Evolutionary conservation across 208 protist genomes (phyloP), one percentile per base, ranked within the genome.

Genomic region (Lotmaria passim): DNA sequence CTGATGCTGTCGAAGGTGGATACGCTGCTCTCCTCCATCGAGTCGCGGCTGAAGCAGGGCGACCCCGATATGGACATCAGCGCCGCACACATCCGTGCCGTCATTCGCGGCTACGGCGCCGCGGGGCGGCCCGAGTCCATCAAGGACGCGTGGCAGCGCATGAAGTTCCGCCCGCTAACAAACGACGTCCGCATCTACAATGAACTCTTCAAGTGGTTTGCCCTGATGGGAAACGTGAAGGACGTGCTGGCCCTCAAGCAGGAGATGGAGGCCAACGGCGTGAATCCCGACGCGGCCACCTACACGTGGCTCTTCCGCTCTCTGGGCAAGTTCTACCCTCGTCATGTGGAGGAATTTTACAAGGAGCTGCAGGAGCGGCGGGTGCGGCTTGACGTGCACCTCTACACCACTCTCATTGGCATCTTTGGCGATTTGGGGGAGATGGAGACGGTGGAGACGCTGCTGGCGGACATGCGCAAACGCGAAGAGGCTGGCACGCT

Each of bases 1-100:
- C 66, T 96, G 23, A 96, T 96, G 87, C 70, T 96, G 23, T 81
- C 86, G 33, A 96, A 96, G 73, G 90, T 96, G 52, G 90, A 93
- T 60, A 96, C 88, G 6, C 82, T 96, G 1, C 81, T 96, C 26
- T 93, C 86, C 8, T 90, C 87, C 28, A 93, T 96, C 57, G 90
- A 93, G 66, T 89, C 84, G 7, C 80, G 87, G 4, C 76, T 96
- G 28, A 92, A 91, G 81, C 82, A 94, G 57, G 88, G 88, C 10
- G 85, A 93, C 53, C 86, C 87, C 15, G 88, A 93, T 53, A 90
- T 92, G 82, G 90, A 96, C 66, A 89, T 96, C 58, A 93, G 82
- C 58, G 80, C 85, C 0, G 87, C 86, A 6, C 90, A 95, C 67
- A 89, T 95, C 44, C 82, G 87, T 10, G 87, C 90, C 12, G 87